These are phyloP conservation scores for Rubia peregrina DNA, from an alignment of 305 asterid species.

Conservation along the genomic window DNA sequence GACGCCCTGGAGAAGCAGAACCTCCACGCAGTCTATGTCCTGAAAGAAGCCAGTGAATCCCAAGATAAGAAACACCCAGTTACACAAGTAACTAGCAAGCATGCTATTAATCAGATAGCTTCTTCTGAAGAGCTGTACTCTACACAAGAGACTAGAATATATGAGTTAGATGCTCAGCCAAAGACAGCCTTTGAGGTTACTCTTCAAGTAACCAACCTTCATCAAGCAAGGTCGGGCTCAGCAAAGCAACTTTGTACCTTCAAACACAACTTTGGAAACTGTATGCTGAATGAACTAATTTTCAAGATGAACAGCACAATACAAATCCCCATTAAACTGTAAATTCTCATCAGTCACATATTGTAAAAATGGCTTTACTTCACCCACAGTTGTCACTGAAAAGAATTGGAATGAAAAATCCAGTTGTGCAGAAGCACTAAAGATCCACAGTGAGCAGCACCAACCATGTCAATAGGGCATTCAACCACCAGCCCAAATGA, in stretches of 20 bases:
- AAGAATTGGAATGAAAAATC: slow-evolving; percentile 20
- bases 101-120: slow-evolving; percentile 39
- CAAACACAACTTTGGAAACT: slow-evolving; percentile 1
- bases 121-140: slow-evolving; percentile 33
- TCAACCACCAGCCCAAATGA: slow-evolving; percentile 15
- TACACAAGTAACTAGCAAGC: slow-evolving; percentile 38
- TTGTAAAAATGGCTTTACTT: background rate
- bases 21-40: slow-evolving; percentile 83
- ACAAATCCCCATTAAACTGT: slow-evolving; percentile 4
- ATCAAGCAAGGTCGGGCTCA: slow-evolving; percentile 7
- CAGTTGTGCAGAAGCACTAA: slow-evolving; percentile 12
- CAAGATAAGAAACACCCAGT: slow-evolving; percentile 45
- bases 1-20: slow-evolving; percentile 78
- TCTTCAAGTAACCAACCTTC: slow-evolving; percentile 21
- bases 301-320: background rate
- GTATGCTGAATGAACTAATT: slow-evolving; percentile 5
- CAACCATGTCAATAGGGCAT: slow-evolving; percentile 6
- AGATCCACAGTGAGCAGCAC: slow-evolving; percentile 12
- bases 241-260: slow-evolving; percentile 3
- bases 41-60: slow-evolving; percentile 78
- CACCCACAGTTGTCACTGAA: slow-evolving; percentile 15
- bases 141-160: slow-evolving; percentile 21
- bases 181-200: slow-evolving; percentile 24
- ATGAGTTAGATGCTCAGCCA: slow-evolving; percentile 24
- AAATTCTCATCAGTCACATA: slow-evolving; percentile 13